Evolutionary conservation across 2,329 filamentous ascomycete species (phyloP).

Genomic region (Aureobasidium subglaciale): DNA sequence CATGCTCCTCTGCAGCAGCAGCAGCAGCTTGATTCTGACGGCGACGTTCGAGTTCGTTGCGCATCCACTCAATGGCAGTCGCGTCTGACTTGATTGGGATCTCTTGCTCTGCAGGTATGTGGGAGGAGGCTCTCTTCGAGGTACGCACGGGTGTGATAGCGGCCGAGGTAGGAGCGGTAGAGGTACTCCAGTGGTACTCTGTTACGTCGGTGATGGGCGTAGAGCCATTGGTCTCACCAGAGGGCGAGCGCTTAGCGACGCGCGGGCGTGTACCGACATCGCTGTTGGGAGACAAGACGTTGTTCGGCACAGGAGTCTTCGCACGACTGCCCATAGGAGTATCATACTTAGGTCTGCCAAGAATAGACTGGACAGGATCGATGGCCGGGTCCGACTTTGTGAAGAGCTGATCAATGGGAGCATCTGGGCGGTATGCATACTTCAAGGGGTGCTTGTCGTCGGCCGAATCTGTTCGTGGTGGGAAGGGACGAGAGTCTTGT

Average conservation of each 20-base stretch:
- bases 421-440: slow-evolving; percentile 23
- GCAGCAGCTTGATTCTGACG: slow-evolving; percentile 1
- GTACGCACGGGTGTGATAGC: slow-evolving; percentile 32
- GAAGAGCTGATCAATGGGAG: slow-evolving; percentile 25
- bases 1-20: not conserved
- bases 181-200: slow-evolving; percentile 32
- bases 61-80: slow-evolving; percentile 38
- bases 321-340: slow-evolving; percentile 30
- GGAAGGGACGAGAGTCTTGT: not conserved
- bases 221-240: slow-evolving; percentile 30
- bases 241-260: slow-evolving; percentile 20
- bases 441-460: slow-evolving; percentile 17
- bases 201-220: slow-evolving; percentile 38
- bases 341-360: slow-evolving; percentile 20
- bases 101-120: slow-evolving; percentile 21
- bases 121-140: slow-evolving; percentile 35
- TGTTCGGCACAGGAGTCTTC: slow-evolving; percentile 18
- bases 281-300: not conserved
- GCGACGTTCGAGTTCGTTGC: slow-evolving; percentile 35
- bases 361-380: not conserved
- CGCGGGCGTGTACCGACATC: slow-evolving; percentile 15
- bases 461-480: not conserved
- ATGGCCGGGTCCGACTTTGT: not conserved
- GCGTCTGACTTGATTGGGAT: slow-evolving; percentile 32
- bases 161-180: slow-evolving; percentile 37